A percentile compares a stretch with the other conserved stretches of the same genome.
phyloP scores from a whole-genome alignment of 1,139 yeast genomes.

The Entelexis paramagnoliae region DNA sequence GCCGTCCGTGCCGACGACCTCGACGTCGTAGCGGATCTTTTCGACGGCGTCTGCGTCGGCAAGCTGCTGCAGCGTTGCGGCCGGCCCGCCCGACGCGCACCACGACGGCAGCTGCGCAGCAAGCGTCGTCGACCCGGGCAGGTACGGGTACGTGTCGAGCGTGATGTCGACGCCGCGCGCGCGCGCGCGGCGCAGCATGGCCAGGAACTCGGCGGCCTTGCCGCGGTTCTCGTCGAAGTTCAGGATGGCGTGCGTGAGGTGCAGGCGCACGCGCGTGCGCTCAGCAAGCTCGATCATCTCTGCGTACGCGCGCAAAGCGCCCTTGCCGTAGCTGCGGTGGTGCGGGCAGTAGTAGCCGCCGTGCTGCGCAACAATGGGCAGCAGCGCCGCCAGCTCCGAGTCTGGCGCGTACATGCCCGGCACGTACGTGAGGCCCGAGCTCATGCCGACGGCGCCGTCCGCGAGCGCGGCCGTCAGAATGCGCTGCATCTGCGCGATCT shows the following conservation, averaged over 20 bases:
- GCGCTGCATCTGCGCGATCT: conserved; percentile 13
- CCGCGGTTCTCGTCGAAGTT: conserved; percentile 18
- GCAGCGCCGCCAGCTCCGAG: conserved; percentile 20
- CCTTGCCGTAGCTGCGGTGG: conserved; percentile 22
- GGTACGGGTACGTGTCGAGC: conserved; percentile 18
- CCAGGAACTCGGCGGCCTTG: conserved; percentile 14
- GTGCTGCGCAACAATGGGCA: conserved; percentile 10
- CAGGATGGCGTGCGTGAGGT: conserved; percentile 18
- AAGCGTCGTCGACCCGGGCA: conserved; percentile 20
- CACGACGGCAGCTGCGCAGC: conserved; percentile 21
- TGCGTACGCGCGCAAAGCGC: conserved; percentile 18
- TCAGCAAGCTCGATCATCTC: conserved; percentile 21
- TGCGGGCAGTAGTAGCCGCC: conserved; percentile 20
- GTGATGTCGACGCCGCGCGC: conserved; percentile 12
- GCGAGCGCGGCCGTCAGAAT: conserved; percentile 12
- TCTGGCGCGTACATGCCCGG: conserved; percentile 21
- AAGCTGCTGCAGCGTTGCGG: background rate
- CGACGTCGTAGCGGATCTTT: conserved; percentile 16
- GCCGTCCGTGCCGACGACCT: conserved; percentile 20
- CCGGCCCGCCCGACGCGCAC: conserved; percentile 18
- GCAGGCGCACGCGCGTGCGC: conserved; percentile 13
- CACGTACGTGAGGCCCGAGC: conserved; percentile 20
- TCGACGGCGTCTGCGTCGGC: conserved; percentile 5
- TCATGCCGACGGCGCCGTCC: conserved; percentile 21
- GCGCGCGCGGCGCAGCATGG: conserved; percentile 13